Evolutionary conservation across 164 flowering plant genomes (phyloP).

Genomic region (Euptelea pleiosperma): DNA sequence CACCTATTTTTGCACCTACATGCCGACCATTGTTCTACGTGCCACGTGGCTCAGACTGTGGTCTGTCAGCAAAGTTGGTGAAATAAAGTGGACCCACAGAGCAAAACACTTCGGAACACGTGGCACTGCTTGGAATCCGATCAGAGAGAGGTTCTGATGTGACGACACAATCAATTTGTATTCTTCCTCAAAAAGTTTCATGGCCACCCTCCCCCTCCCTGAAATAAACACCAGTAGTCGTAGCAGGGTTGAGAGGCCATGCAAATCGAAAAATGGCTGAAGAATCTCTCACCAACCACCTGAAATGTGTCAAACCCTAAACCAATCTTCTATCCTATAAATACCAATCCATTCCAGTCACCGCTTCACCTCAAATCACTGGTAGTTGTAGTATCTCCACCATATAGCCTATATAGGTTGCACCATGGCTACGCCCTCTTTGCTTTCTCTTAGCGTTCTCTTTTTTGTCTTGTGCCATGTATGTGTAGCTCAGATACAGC

Average conservation of each 20-base stretch:
- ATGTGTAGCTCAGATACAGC: slow-evolving; percentile 20
- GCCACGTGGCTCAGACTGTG: too few species aligned
- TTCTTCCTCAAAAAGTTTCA: too few species aligned
- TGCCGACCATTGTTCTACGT: too few species aligned
- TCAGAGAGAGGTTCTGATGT: too few species aligned
- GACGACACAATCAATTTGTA: too few species aligned
- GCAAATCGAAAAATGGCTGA: slow-evolving; percentile 32
- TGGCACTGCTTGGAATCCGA: too few species aligned
- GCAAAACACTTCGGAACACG: too few species aligned
- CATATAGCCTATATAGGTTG: neutral
- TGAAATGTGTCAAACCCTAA: too few species aligned
- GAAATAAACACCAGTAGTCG: neutral
- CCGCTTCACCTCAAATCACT: slow-evolving; percentile 12
- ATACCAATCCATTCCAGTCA: slow-evolving; percentile 14
- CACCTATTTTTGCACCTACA: too few species aligned
- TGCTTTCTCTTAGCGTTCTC: slow-evolving; percentile 23
- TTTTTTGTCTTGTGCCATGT: slow-evolving; percentile 30
- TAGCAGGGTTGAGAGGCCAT: slow-evolving; percentile 15
- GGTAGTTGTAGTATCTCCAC: neutral
- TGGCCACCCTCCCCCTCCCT: too few species aligned
- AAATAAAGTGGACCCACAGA: too few species aligned
- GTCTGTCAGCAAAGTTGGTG: too few species aligned
- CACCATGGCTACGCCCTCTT: slow-evolving; percentile 27
- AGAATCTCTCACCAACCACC: slow-evolving; percentile 6
- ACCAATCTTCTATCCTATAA: slow-evolving; percentile 30